Evolutionary conservation across 2,329 filamentous ascomycete species (phyloP), one percentile per base, ranked within the genome.

Genomic region (Bipolaris cookei): DNA sequence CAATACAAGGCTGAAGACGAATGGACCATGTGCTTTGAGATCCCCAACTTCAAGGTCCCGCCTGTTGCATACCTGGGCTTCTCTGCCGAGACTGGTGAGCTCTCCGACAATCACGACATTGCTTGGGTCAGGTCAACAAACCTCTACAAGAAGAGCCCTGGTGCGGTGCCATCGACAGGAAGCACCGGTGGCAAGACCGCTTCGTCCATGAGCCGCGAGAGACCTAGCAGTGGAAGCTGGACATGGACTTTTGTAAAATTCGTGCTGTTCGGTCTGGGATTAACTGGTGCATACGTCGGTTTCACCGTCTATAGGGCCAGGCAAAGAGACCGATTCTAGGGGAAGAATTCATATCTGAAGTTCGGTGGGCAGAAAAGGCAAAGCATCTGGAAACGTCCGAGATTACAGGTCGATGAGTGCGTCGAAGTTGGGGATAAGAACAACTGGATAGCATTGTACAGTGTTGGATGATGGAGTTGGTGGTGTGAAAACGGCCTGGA

Each of bases 31-130:
- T 99, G 95, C 84, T 99, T 99, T 80, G 88, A 91, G 71, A 76
- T 87, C 38, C 78, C 77, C 35, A 76, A 83, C 55, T 83, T 88
- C 69, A 88, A 90, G 69, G 89, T 99, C 64, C 95, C 95, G n/a
- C 81, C 83, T 8, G 84, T 88, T 51, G 80, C 84, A 25, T 89
- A 88, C 74, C 78, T 89, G 5, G 86, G 86, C 62, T 86, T 89
- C 79, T 84, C 86, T 68, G 90, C 91, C 54, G 94, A 98, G 82
- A 98, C 95, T 14, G 95, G 95, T 72, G 94, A 99, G 81, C 86
- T 99, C 65, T 92, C 88, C 78, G 95, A 99, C 80, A 97, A 97
- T 83, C 94, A 97, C 83, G 95, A 99, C 79, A 96, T 99, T 77
- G 87, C 98, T 75, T 90, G 87, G 48, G 85, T 99, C 69, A 83